Conservation (phyloP, 306 rosid genomes). For the Lathyrus oleraceus region DNA sequence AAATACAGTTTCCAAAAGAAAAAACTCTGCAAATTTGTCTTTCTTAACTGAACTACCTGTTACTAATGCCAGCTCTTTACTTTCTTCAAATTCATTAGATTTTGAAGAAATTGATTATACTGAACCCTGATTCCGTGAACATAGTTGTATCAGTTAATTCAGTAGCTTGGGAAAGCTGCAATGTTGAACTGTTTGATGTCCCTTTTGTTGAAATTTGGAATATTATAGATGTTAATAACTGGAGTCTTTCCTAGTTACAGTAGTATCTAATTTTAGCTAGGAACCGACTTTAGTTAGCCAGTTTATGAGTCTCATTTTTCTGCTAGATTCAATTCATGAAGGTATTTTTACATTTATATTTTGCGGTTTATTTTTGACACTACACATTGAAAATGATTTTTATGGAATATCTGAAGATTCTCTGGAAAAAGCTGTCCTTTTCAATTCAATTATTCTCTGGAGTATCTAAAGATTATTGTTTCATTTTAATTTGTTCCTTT, state of each 20-base stretch:
- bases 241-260: too few species aligned
- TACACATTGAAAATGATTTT: too few species aligned
- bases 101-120: constrained; percentile 49
- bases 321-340: too few species aligned
- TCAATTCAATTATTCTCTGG: constrained; percentile 6
- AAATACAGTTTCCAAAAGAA: constrained; percentile 27
- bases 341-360: too few species aligned
- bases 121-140: constrained; percentile 27
- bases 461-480: constrained; percentile 34
- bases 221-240: not conserved
- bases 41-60: constrained; percentile 36
- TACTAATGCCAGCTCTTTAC: constrained; percentile 35
- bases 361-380: too few species aligned
- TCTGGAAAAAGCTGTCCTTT: not conserved
- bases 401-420: too few species aligned
- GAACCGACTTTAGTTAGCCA: too few species aligned
- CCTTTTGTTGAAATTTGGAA: not conserved
- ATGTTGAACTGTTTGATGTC: constrained; percentile 22
- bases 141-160: not conserved
- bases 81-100: constrained; percentile 61
- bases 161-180: constrained; percentile 34
- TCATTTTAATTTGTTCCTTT: not conserved
- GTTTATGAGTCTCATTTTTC: too few species aligned
- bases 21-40: constrained; percentile 36
- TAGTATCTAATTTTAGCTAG: too few species aligned